Percentiles rank a stretch among this genome's conserved stretches.
Conservation (phyloP, 176 grass and related monocot genomes). For the Thinopyrum elongatum region DNA sequence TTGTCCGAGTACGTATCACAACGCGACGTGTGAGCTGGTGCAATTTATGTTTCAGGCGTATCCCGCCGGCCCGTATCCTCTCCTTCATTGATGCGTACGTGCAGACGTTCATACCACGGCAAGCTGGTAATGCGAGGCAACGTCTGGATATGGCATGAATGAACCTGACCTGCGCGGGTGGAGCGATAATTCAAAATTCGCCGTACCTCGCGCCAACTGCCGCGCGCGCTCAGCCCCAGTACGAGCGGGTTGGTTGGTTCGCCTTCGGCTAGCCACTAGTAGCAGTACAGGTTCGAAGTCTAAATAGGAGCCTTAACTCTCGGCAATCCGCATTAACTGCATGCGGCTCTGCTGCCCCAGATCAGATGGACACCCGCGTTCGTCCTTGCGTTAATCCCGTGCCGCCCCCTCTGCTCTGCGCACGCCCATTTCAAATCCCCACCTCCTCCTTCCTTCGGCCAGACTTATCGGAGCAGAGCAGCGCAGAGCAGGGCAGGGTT, state of each 20-base stretch:
- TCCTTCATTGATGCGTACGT: background rate
- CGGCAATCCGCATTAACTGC: constrained; percentile 39
- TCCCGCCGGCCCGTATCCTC: constrained; percentile 10
- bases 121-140: background rate
- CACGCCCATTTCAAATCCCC: constrained; percentile 36
- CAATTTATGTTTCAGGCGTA: constrained; percentile 19
- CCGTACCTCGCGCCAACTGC: constrained; percentile 4
- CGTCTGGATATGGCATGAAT: constrained; percentile 12
- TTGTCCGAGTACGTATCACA: background rate
- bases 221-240: background rate
- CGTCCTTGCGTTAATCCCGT: constrained; percentile 45
- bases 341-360: background rate
- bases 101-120: background rate
- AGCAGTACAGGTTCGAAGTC: constrained; percentile 3
- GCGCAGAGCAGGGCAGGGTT: background rate
- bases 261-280: background rate
- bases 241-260: background rate
- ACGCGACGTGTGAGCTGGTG: background rate
- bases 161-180: background rate
- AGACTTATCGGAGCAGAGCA: background rate
- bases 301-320: constrained; percentile 9
- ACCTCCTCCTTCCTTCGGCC: background rate
- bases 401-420: constrained; percentile 3
- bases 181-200: constrained; percentile 9
- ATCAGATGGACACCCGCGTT: constrained; percentile 29